Evolutionary conservation across 768 basidiomycete species (phyloP), one percentile per base, ranked within the genome.

Genomic region (Exidia glandulosa): DNA sequence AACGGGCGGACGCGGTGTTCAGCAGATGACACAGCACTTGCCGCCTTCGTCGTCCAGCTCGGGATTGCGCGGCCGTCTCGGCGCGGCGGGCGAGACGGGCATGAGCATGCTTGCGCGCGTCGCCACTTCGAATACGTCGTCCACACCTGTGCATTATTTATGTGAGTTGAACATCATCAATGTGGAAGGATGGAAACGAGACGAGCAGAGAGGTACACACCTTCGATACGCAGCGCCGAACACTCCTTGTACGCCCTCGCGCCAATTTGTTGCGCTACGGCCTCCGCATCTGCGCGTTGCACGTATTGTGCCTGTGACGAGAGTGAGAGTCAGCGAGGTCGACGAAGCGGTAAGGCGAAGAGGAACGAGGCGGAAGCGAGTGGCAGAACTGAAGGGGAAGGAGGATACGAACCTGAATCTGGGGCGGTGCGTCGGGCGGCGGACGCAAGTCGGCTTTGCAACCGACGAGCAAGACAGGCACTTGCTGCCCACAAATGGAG

Each of bases 71-170:
- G n/a, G n/a, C n/a, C n/a, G n/a, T n/a, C n/a, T n/a, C n/a, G n/a
- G n/a, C n/a, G n/a, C n/a, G n/a, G n/a, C n/a, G n/a, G 19, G 36
- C 36, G 36, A 19, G 50, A 27, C 50, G 50, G 50, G 79, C 81
- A 95, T 94, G 60, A 98, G 74, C 90, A 98, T 96, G 69, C 92
- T 94, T 50, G 92, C 94, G 48, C 96, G 79, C 12, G 96, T 98
- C 32, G 96, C 96, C 0, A 90, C 88, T 75, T 99, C 96, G 66
- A 98, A 99, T 50, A 97, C 91, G 66, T 96, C 91, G 72, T 98
- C 96, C 14, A 95, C 93, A 58, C 93, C 93, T 19, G 9, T 10
- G 10, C 1, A 37, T 67, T 60, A 62, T 70, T 72, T n/a, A n/a
- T n/a, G n/a, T n/a, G n/a, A n/a, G n/a, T n/a, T n/a, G n/a, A n/a